A percentile compares a stretch with the other conserved stretches of the same genome.
These are phyloP conservation scores for Scolecobasidium constrictum DNA, from an alignment of 2,329 filamentous ascomycete species.

Conservation along the genomic window DNA sequence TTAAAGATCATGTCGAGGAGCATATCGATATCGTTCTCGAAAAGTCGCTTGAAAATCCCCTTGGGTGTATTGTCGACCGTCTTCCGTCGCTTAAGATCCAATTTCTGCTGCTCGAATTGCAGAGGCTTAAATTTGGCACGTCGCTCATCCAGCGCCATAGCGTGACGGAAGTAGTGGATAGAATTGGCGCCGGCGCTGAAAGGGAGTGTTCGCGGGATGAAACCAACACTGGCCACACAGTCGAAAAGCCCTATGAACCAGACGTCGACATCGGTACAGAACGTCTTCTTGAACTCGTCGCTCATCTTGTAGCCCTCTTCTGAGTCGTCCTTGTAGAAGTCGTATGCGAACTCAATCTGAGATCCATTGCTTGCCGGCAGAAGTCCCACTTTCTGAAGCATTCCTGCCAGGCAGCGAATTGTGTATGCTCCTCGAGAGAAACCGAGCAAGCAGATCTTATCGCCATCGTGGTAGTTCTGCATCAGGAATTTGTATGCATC, in stretches of 20 bases:
- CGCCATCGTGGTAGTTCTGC: conserved; percentile 25
- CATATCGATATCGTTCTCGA: neutral
- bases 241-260: conserved; percentile 35
- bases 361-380: conserved; percentile 22
- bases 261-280: conserved; percentile 31
- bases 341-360: conserved; percentile 32
- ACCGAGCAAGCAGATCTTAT: conserved; percentile 28
- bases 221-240: conserved; percentile 30
- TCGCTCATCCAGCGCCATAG: conserved; percentile 33
- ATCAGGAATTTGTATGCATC: conserved; percentile 31
- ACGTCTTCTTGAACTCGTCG: conserved; percentile 32
- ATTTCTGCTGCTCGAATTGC: conserved; percentile 23
- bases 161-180: conserved; percentile 30
- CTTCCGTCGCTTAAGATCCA: conserved; percentile 5
- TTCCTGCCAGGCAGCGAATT: conserved; percentile 29
- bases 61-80: conserved; percentile 12
- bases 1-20: neutral
- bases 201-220: conserved; percentile 27
- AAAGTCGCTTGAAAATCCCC: conserved; percentile 3
- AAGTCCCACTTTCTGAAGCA: conserved; percentile 32
- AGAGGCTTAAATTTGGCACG: conserved; percentile 34
- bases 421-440: conserved; percentile 31
- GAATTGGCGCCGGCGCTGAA: conserved; percentile 27
- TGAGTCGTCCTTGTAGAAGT: conserved; percentile 33
- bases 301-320: conserved; percentile 29